These are phyloP conservation scores for Fonsecaea multimorphosa DNA, from an alignment of 2,329 filamentous ascomycete genomes.

Conservation along the genomic window DNA sequence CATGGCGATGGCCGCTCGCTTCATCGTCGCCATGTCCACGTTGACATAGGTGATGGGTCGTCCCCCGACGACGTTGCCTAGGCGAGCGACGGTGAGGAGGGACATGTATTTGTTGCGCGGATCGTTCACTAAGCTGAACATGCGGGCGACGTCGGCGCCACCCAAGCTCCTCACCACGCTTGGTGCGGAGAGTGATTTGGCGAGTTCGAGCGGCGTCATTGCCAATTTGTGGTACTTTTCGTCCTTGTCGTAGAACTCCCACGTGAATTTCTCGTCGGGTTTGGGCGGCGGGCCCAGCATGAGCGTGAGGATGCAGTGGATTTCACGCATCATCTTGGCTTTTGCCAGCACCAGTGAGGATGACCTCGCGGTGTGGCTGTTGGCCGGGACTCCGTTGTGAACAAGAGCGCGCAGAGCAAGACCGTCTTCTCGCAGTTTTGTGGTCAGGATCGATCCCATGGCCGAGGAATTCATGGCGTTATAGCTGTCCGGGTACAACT, in stretches of 20 bases:
- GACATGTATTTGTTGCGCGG: constrained; percentile 76
- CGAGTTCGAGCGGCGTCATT: constrained; percentile 73
- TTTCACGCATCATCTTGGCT: constrained; percentile 76
- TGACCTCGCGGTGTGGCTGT: constrained; percentile 47
- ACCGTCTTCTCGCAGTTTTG: constrained; percentile 84
- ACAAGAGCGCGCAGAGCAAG: constrained; percentile 70
- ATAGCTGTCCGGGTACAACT: constrained; percentile 80
- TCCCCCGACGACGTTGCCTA: constrained; percentile 82
- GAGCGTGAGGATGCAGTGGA: constrained; percentile 80
- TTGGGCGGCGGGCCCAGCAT: constrained; percentile 79
- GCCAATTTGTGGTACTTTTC: constrained; percentile 68
- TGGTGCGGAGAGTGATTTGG: constrained; percentile 68
- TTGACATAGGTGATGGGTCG: constrained; percentile 81
- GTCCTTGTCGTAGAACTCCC: constrained; percentile 77
- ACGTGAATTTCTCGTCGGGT: constrained; percentile 72
- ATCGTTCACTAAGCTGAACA: constrained; percentile 85
- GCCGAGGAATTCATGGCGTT: constrained; percentile 73
- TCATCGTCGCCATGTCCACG: constrained; percentile 75
- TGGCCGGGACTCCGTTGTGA: constrained; percentile 41
- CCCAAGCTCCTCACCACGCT: constrained; percentile 63
- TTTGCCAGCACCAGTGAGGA: constrained; percentile 61
- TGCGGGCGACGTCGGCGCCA: constrained; percentile 66
- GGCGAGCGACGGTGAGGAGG: constrained; percentile 75
- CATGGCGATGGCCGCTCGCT: constrained; percentile 76
- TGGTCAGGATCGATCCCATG: constrained; percentile 77